Conservation (phyloP, 2,329 filamentous ascomycete species). For the Exserohilum rostratum region DNA sequence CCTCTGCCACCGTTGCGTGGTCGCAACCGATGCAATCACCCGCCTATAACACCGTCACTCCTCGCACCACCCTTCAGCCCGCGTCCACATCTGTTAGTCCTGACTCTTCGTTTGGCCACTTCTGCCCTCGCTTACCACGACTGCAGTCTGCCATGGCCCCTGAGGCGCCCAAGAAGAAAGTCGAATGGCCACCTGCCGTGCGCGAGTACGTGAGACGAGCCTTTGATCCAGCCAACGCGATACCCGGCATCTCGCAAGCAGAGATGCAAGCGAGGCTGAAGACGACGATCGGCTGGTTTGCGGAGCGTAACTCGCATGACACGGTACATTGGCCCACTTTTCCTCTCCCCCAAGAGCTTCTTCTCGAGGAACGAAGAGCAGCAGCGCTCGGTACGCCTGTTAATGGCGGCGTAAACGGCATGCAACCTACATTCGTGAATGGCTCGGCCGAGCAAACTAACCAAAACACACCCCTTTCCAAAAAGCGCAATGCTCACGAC, state of each 20-base stretch:
- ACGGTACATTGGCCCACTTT: conserved; percentile 81
- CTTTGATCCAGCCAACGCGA: conserved; percentile 73
- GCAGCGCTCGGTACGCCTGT: conserved; percentile 25
- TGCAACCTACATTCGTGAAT: conserved; percentile 23
- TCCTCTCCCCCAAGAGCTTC: conserved; percentile 83
- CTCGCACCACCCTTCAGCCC: conserved; percentile 48
- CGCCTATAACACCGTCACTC: conserved; percentile 55
- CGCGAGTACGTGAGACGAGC: conserved; percentile 88
- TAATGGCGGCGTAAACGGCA: conserved; percentile 39
- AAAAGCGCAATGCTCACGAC: conserved; percentile 82
- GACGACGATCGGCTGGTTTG: conserved; percentile 80
- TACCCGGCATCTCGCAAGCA: conserved; percentile 52
- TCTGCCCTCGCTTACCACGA: conserved; percentile 18
- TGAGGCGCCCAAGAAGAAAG: conserved; percentile 55
- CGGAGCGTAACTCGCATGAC: conserved; percentile 73
- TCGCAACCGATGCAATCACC: conserved; percentile 38
- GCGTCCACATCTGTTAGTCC: conserved; percentile 30
- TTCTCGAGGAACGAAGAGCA: conserved; percentile 65
- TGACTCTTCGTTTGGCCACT: background rate
- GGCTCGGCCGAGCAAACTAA: conserved; percentile 35
- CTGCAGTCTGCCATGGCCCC: conserved; percentile 26
- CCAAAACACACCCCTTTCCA: conserved; percentile 56
- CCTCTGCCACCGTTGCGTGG: conserved; percentile 38
- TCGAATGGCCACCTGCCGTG: conserved; percentile 82
- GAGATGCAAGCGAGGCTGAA: conserved; percentile 89